These are phyloP conservation scores for Saccharomycopsis javanensis DNA, from an alignment of 805 yeast genomes.

Conservation along the genomic window DNA sequence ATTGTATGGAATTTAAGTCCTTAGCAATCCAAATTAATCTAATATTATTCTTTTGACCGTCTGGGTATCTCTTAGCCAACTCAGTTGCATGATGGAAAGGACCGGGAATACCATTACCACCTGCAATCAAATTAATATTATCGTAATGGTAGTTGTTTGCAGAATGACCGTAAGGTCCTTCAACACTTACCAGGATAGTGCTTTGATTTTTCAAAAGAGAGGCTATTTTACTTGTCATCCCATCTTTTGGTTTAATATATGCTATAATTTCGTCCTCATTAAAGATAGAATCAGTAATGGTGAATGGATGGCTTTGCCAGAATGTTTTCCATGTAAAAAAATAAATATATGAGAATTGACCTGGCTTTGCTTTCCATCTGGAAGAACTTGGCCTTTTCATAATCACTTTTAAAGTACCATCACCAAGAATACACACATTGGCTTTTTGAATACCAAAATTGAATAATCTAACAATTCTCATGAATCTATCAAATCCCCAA, in stretches of 20 bases:
- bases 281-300: constrained; percentile 36
- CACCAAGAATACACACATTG: constrained; percentile 23
- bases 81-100: constrained; percentile 34
- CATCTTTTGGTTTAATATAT: constrained; percentile 45
- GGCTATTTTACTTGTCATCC: constrained; percentile 40
- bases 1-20: constrained; percentile 38
- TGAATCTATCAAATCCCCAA: constrained; percentile 61
- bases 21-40: constrained; percentile 58
- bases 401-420: constrained; percentile 38
- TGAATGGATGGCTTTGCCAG: constrained; percentile 73
- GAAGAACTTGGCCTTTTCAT: constrained; percentile 31
- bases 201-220: constrained; percentile 25
- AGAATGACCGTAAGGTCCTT: constrained; percentile 53
- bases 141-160: constrained; percentile 32
- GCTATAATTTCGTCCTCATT: constrained; percentile 32
- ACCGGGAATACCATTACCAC: constrained; percentile 48
- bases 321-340: constrained; percentile 42
- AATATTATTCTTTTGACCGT: constrained; percentile 26
- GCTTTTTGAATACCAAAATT: constrained; percentile 41
- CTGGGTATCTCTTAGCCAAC: constrained; percentile 22
- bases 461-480: constrained; percentile 45
- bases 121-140: constrained; percentile 35
- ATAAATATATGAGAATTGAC: constrained; percentile 47
- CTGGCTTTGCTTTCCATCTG: constrained; percentile 41
- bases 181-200: constrained; percentile 33